Percentiles rank a stretch among this genome's conserved stretches.
These are phyloP conservation scores for Rubia occidens DNA, from an alignment of 305 asterid species.

Conservation along the genomic window DNA sequence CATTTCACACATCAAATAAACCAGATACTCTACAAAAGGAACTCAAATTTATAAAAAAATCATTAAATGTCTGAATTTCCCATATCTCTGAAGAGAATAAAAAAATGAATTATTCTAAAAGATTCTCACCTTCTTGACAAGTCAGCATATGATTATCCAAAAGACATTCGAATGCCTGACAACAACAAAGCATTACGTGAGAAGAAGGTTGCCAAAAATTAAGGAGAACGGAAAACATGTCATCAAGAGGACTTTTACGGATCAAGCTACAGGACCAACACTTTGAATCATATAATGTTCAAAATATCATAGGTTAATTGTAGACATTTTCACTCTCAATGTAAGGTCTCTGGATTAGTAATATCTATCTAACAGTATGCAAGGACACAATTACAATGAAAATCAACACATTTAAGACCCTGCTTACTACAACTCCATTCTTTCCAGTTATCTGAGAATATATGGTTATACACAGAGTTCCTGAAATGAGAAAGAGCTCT, in stretches of 20 bases:
- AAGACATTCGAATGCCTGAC: slow-evolving; percentile 94
- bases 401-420: not conserved
- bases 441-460: not conserved
- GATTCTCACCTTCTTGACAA: slow-evolving; percentile 70
- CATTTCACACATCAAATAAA: not conserved
- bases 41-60: not conserved
- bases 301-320: not conserved
- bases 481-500: slow-evolving; percentile 75
- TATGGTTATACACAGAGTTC: slow-evolving; percentile 38
- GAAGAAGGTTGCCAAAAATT: not conserved
- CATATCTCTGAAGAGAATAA: not conserved
- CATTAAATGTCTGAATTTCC: not conserved
- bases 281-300: not conserved
- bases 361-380: not conserved
- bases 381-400: not conserved
- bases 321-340: not conserved
- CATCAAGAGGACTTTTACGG: not conserved
- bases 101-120: not conserved
- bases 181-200: slow-evolving; percentile 17
- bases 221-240: not conserved
- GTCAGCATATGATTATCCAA: slow-evolving; percentile 95
- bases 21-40: not conserved
- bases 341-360: not conserved
- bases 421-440: not conserved
- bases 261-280: not conserved